These are phyloP conservation scores for Leucocoprinus leucothites DNA, from an alignment of 768 basidiomycete genomes.

Conservation along the genomic window DNA sequence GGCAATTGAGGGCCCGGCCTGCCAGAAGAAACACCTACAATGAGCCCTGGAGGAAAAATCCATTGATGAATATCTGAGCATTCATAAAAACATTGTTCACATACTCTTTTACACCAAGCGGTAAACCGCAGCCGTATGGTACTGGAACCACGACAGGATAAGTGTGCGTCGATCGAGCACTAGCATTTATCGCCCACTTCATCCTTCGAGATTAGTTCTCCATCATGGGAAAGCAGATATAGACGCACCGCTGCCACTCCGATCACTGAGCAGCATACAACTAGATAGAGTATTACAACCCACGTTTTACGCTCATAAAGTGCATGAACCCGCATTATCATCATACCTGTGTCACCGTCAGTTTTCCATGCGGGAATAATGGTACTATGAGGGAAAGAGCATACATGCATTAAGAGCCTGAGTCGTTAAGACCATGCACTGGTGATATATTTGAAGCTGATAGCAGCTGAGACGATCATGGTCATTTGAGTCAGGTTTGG, in stretches of 20 bases:
- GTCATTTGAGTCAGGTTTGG: neutral
- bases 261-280: constrained; percentile 22
- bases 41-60: neutral
- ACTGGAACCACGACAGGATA: neutral
- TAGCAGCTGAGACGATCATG: constrained; percentile 20
- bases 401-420: constrained; percentile 36
- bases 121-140: neutral
- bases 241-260: constrained; percentile 20
- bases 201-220: no score
- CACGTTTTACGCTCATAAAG: constrained; percentile 29
- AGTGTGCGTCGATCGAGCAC: neutral
- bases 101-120: neutral
- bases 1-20: neutral
- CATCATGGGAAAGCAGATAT: no score
- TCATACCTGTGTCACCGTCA: constrained; percentile 25
- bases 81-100: neutral
- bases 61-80: neutral
- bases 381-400: constrained; percentile 13
- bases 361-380: neutral
- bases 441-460: constrained; percentile 23
- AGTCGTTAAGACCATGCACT: constrained; percentile 29
- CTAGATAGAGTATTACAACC: constrained; percentile 25
- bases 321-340: constrained; percentile 38
- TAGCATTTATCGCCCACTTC: neutral
- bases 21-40: neutral